Percentiles rank a stretch among this genome's conserved stretches.
Conservation (phyloP, 345 rosid genomes). For the Reutealis trisperma region DNA sequence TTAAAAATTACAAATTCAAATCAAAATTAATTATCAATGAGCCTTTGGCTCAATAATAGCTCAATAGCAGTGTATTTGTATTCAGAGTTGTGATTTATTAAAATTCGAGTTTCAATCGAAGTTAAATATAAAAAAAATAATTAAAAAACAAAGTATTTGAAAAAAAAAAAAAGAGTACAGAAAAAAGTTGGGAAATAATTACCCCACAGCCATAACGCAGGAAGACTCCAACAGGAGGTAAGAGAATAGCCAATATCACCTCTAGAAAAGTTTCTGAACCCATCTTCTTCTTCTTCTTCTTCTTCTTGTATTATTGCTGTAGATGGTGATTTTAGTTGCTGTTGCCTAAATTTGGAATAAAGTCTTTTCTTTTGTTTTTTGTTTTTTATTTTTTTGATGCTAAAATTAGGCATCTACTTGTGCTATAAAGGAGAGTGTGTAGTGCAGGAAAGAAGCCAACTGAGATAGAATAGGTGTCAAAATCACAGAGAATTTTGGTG, state of each 20-base stretch:
- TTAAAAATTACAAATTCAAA: no score
- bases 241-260: constrained; percentile 76
- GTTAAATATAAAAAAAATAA: no score
- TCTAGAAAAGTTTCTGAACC: constrained; percentile 85
- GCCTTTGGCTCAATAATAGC: no score
- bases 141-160: no score
- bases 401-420: neutral
- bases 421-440: no score
- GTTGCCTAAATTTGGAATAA: constrained; percentile 2
- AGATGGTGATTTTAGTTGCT: neutral
- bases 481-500: neutral
- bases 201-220: constrained; percentile 95
- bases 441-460: neutral
- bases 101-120: no score
- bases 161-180: no score
- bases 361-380: no score
- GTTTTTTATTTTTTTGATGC: neutral
- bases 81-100: no score
- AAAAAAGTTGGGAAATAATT: constrained; percentile 6
- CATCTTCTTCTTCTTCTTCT: constrained; percentile 30
- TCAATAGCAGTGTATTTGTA: no score
- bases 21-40: no score
- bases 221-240: constrained; percentile 93
- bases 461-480: neutral
- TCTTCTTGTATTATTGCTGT: no score